Evolutionary conservation across 1,284 basidiomycete genomes (phyloP).

Genomic region (Rhodotorula sp.): DNA sequence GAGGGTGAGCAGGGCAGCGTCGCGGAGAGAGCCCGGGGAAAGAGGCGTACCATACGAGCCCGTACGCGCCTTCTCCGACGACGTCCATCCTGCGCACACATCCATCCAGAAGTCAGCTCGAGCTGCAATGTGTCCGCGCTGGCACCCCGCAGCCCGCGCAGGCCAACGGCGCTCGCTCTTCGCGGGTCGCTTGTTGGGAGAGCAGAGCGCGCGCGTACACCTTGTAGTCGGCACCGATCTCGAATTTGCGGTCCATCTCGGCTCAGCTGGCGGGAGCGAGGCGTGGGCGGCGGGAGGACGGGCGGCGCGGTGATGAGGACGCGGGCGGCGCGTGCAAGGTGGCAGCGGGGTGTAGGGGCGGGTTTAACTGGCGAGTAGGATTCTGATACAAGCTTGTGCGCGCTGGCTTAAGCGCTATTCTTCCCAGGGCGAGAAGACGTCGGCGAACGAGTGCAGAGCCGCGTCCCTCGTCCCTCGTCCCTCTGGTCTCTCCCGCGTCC

Average conservation of each 20-base stretch:
- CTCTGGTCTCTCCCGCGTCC: too few relatives aligned
- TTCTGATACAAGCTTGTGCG: too few relatives aligned
- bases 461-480: not conserved
- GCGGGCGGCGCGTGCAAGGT: not conserved
- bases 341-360: not conserved
- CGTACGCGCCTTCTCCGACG: slow-evolving; percentile 77
- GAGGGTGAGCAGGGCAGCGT: not conserved
- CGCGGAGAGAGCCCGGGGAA: not conserved
- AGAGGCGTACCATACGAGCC: slow-evolving; percentile 70
- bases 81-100: slow-evolving; percentile 62
- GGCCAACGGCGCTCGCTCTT: not conserved
- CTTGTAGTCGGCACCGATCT: slow-evolving; percentile 44
- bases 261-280: not conserved
- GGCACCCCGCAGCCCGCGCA: not conserved
- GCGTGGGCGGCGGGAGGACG: not conserved
- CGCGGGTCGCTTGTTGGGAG: too few relatives aligned
- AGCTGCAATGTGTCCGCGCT: not conserved
- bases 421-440: too few relatives aligned
- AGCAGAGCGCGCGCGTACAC: slow-evolving; percentile 19
- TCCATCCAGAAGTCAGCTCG: not conserved
- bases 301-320: not conserved
- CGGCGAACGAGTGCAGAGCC: too few relatives aligned
- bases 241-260: slow-evolving; percentile 44
- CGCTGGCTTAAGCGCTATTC: too few relatives aligned
- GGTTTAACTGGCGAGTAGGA: not conserved